These are phyloP conservation scores for Cymbopogon flexuosus DNA, from an alignment of 202 grass and related monocot genomes.

Conservation along the genomic window DNA sequence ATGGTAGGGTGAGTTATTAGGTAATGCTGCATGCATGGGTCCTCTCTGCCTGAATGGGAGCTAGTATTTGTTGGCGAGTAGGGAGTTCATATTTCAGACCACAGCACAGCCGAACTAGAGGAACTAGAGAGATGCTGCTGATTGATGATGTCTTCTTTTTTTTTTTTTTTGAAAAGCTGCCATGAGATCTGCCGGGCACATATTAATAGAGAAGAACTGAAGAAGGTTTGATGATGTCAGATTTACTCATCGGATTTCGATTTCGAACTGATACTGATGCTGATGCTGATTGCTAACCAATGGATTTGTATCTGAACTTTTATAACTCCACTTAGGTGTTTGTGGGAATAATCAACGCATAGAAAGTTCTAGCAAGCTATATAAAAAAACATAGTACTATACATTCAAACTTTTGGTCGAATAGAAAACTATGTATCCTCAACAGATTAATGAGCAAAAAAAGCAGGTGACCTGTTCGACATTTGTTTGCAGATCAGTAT, in stretches of 20 bases:
- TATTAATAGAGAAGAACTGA: no score
- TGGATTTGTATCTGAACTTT: background rate
- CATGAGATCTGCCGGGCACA: no score
- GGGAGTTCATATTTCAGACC: background rate
- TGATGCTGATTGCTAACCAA: background rate
- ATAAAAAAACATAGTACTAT: background rate
- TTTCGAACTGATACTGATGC: no score
- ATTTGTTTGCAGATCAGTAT: conserved; percentile 23
- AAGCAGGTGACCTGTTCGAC: background rate
- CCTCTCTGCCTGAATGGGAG: background rate
- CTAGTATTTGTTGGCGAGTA: background rate
- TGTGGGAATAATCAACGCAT: background rate
- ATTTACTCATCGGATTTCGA: no score
- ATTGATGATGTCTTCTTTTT: background rate
- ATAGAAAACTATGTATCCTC: background rate
- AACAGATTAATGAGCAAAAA: background rate
- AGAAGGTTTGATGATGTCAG: no score
- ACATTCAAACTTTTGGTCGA: background rate
- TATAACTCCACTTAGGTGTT: background rate
- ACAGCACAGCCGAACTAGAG: background rate
- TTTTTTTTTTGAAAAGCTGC: no score
- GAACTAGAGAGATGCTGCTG: background rate
- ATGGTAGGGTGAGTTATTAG: background rate
- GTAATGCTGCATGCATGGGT: background rate
- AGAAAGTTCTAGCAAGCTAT: background rate